Percentiles rank a stretch among this genome's conserved stretches.
Evolutionary conservation across 1,284 basidiomycete species (phyloP).

Genomic region (Hortiboletus rubellus): DNA sequence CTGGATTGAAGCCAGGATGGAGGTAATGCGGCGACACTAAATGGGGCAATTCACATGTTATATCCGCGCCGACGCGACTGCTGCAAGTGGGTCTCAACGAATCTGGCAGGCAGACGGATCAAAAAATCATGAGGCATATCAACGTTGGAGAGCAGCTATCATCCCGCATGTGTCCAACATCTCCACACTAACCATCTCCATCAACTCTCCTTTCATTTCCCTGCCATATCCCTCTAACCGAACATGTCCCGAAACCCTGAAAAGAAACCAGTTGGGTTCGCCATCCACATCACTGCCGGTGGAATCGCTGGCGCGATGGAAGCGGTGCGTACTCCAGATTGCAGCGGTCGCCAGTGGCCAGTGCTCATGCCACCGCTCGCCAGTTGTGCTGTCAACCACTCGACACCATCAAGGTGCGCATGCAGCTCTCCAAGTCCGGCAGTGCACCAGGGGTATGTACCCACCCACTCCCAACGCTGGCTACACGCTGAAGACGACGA

Average conservation of each 20-base stretch:
- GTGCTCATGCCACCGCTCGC: not conserved
- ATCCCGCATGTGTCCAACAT: not conserved
- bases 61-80: conserved; percentile 14
- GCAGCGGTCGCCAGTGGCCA: not conserved
- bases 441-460: conserved; percentile 73
- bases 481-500: conserved; percentile 15
- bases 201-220: not conserved
- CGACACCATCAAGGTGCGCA: conserved; percentile 98
- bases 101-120: not conserved
- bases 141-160: not conserved
- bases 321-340: conserved; percentile 57
- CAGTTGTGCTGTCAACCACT: conserved; percentile 81
- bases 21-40: conserved; percentile 19
- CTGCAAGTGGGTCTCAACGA: not conserved
- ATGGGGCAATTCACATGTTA: conserved; percentile 34
- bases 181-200: not conserved
- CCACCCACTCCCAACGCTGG: conserved; percentile 60
- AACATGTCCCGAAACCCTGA: conserved; percentile 59
- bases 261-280: conserved; percentile 79
- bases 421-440: conserved; percentile 91
- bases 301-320: conserved; percentile 91
- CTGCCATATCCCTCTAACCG: not conserved
- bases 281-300: conserved; percentile 89
- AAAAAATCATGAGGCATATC: conserved; percentile 22
- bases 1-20: not conserved